A percentile compares a stretch with the other conserved stretches of the same genome.
These are phyloP conservation scores for Ophiostoma piceae DNA, from an alignment of 2,329 filamentous ascomycete species.

Conservation along the genomic window DNA sequence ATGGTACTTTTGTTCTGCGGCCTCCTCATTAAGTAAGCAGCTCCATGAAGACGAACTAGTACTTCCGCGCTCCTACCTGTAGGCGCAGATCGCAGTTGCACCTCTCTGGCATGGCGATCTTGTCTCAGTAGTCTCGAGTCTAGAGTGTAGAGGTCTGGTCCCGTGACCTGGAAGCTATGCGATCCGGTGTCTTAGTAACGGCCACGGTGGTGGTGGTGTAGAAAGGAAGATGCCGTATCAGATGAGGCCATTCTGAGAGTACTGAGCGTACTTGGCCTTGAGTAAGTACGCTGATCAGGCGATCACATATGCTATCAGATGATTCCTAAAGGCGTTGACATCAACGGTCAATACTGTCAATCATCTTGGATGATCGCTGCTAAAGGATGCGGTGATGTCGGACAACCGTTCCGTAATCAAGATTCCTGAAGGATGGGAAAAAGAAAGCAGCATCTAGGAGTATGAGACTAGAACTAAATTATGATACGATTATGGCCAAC, in stretches of 20 bases:
- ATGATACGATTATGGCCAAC: background rate
- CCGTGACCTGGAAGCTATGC: background rate
- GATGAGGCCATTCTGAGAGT: too few relatives aligned
- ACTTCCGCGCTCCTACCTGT: background rate
- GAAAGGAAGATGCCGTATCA: background rate
- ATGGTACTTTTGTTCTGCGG: background rate
- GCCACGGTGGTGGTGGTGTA: background rate
- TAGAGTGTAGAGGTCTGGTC: background rate
- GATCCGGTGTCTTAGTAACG: background rate
- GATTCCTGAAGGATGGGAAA: too few relatives aligned
- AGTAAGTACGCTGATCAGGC: too few relatives aligned
- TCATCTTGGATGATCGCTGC: too few relatives aligned
- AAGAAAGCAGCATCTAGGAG: too few relatives aligned
- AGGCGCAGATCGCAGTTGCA: background rate
- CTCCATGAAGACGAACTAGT: background rate
- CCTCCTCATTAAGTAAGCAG: background rate
- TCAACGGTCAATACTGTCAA: too few relatives aligned
- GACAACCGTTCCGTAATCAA: too few relatives aligned
- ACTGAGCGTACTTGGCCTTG: too few relatives aligned
- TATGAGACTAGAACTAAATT: too few relatives aligned
- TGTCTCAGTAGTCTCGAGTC: background rate
- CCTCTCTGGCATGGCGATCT: background rate
- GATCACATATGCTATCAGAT: too few relatives aligned
- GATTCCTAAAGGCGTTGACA: too few relatives aligned
- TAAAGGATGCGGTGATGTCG: too few relatives aligned